Percentiles rank a stretch among this genome's conserved stretches.
These are phyloP conservation scores for Citrus mangshanensis DNA, from an alignment of 345 rosid genomes.

Conservation along the genomic window DNA sequence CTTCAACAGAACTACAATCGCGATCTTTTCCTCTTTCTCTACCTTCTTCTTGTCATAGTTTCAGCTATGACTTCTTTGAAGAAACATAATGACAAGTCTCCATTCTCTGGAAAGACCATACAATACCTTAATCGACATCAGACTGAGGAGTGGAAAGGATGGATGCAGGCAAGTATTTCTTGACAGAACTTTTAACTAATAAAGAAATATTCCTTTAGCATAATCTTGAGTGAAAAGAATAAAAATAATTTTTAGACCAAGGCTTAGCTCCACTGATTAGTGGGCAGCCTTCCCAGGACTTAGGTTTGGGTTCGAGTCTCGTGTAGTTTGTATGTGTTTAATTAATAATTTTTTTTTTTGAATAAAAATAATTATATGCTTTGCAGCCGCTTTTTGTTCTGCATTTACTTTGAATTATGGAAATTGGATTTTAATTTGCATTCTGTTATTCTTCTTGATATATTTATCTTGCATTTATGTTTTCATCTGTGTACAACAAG, in stretches of 20 bases:
- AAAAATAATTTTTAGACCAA: neutral
- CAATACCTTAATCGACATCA: slow-evolving; percentile 90
- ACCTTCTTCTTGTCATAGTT: slow-evolving; percentile 78
- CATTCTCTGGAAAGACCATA: slow-evolving; percentile 71
- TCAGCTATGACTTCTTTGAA: slow-evolving; percentile 84
- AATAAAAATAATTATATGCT: neutral
- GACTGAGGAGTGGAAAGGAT: slow-evolving; percentile 99
- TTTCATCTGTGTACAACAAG: neutral
- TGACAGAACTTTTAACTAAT: neutral
- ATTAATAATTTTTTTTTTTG: too few relatives aligned
- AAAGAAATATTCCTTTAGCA: neutral
- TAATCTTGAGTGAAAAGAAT: neutral
- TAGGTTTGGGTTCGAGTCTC: too few relatives aligned
- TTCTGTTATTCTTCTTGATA: neutral
- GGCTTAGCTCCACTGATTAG: too few relatives aligned
- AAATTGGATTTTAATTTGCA: neutral
- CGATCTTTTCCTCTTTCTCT: slow-evolving; percentile 89
- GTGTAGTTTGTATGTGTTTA: too few relatives aligned
- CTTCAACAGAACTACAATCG: slow-evolving; percentile 82
- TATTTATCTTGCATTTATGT: neutral
- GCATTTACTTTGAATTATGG: neutral
- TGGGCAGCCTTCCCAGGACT: too few relatives aligned
- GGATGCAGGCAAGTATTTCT: slow-evolving; percentile 92
- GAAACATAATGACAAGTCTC: slow-evolving; percentile 77
- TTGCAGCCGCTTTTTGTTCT: neutral